Evolutionary conservation across 495 filamentous ascomycete genomes (phyloP).

Genomic region (Lophiostoma macrostomum): DNA sequence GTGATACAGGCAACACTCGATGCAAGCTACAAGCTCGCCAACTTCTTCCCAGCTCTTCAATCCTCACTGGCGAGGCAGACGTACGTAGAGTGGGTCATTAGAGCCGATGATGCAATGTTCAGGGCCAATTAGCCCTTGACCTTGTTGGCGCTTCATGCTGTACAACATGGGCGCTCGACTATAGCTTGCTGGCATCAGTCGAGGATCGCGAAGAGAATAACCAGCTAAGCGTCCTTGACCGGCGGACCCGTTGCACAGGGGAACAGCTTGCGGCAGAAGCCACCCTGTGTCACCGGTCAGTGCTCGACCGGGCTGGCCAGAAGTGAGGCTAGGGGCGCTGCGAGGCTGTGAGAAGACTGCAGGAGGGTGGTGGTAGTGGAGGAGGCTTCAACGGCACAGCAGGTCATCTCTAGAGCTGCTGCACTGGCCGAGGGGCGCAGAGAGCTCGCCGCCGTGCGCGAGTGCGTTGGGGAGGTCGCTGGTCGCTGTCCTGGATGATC

Average conservation of each 20-base stretch:
- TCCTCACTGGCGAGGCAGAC: slow-evolving; percentile 7
- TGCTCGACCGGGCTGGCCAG: not conserved
- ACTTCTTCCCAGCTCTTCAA: not conserved
- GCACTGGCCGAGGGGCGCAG: not conserved
- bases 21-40: slow-evolving; percentile 3
- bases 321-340: not conserved
- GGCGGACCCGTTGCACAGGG: slow-evolving; percentile 19
- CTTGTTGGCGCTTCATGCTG: not conserved
- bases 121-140: slow-evolving; percentile 15
- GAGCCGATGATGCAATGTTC: slow-evolving; percentile 1
- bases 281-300: slow-evolving; percentile 20
- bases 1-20: slow-evolving; percentile 21
- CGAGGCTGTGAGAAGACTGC: slow-evolving; percentile 9
- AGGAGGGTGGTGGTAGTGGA: not conserved
- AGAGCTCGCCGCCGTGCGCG: not conserved
- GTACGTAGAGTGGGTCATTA: not conserved
- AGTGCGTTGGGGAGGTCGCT: not conserved
- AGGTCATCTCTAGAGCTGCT: not conserved
- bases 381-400: not conserved
- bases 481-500: not conserved
- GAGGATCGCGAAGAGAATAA: not conserved
- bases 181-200: too few relatives aligned
- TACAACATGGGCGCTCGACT: not conserved
- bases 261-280: not conserved
- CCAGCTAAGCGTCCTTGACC: slow-evolving; percentile 12